Evolutionary conservation across 257 asterid species (phyloP).

Genomic region (Scutellaria barbata): DNA sequence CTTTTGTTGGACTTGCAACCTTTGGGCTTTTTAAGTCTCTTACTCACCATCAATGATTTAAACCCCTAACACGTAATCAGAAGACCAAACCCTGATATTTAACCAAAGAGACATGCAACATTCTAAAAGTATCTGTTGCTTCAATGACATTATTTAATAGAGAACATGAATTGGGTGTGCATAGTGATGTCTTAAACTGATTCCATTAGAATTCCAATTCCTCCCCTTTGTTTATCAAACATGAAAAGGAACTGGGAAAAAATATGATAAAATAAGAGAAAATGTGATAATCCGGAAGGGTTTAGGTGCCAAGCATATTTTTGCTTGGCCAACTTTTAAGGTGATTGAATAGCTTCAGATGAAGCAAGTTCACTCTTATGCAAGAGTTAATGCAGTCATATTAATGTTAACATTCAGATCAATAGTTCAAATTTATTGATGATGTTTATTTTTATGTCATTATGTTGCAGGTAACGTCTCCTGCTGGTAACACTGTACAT

Average conservation of each 20-base stretch:
- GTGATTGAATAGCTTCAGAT: slow-evolving; percentile 5
- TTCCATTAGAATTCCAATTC: background rate
- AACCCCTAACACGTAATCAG: background rate
- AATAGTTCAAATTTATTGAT: slow-evolving; percentile 18
- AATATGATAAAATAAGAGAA: background rate
- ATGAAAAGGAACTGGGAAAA: slow-evolving; percentile 13
- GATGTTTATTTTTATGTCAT: slow-evolving; percentile 18
- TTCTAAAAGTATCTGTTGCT: slow-evolving; percentile 4
- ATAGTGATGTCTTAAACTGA: background rate
- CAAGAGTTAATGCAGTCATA: slow-evolving; percentile 14
- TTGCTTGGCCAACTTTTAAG: background rate
- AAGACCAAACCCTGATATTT: background rate
- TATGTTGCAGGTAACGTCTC: slow-evolving; percentile 77
- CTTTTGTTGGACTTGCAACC: background rate
- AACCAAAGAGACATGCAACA: background rate
- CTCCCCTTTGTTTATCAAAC: background rate
- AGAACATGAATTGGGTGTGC: background rate
- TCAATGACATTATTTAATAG: background rate
- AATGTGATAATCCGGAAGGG: background rate
- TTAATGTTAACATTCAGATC: slow-evolving; percentile 9
- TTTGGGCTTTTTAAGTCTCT: background rate
- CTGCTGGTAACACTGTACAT: slow-evolving; percentile 67
- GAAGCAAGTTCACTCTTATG: background rate
- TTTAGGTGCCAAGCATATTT: background rate
- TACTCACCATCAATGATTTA: background rate